Evolutionary conservation across 257 asterid species (phyloP).

Genomic region (Coffea canephora): DNA sequence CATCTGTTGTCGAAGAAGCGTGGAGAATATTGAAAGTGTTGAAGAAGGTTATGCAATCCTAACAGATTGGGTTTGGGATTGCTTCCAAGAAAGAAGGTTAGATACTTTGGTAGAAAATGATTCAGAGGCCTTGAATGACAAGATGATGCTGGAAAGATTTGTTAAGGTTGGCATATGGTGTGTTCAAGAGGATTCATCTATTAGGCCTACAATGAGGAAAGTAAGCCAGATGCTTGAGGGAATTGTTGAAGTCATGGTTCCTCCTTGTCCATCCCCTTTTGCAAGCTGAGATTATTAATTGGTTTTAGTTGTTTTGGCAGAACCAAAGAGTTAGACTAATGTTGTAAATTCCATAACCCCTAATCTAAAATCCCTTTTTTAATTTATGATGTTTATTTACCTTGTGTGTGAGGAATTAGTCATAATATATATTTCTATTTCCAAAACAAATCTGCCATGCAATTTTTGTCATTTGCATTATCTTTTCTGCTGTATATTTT

Average conservation of each 20-base stretch:
- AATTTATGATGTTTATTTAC: too few relatives aligned
- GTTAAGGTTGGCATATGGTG: conserved; percentile 70
- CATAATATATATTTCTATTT: too few relatives aligned
- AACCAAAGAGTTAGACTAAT: too few relatives aligned
- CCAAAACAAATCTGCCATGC: too few relatives aligned
- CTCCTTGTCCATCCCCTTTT: conserved; percentile 40
- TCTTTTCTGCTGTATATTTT: too few relatives aligned
- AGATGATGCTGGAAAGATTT: conserved; percentile 31
- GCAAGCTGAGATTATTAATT: background rate
- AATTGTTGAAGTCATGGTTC: conserved; percentile 38
- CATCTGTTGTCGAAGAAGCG: conserved; percentile 37
- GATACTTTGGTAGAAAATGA: conserved; percentile 37
- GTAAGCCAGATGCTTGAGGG: conserved; percentile 64
- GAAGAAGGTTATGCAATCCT: conserved; percentile 29
- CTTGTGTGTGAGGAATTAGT: too few relatives aligned
- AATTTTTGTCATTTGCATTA: too few relatives aligned
- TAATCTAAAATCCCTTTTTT: too few relatives aligned
- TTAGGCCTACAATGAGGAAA: conserved; percentile 56
- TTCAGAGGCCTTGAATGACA: conserved; percentile 36
- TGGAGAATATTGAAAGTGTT: conserved; percentile 26
- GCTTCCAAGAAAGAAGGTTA: conserved; percentile 32
- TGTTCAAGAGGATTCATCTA: conserved; percentile 51
- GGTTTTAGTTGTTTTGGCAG: too few relatives aligned
- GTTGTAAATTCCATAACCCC: too few relatives aligned
- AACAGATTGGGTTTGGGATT: conserved; percentile 52